These are phyloP conservation scores for Russula ochroleuca DNA, from an alignment of 768 basidiomycete species.

Conservation along the genomic window DNA sequence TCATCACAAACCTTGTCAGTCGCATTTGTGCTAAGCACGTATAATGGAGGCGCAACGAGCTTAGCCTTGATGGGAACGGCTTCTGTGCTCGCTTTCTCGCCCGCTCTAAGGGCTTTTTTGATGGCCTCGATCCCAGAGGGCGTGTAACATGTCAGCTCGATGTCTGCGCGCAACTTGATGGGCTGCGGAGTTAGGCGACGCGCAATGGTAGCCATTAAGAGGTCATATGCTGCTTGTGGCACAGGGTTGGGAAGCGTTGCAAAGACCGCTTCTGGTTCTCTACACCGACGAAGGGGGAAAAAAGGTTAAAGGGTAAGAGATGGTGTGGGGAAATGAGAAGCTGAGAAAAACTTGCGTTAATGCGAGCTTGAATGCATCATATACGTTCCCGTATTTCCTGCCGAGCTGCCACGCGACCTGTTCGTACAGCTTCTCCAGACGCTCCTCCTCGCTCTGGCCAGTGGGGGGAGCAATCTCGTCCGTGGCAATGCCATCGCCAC, in stretches of 20 bases:
- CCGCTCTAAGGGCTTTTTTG: slow-evolving; percentile 83
- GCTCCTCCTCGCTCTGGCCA: slow-evolving; percentile 64
- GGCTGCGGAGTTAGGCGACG: slow-evolving; percentile 96
- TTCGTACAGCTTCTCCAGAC: slow-evolving; percentile 84
- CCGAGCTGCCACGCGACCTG: slow-evolving; percentile 91
- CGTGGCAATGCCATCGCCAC: slow-evolving; percentile 39
- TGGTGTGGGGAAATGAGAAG: not conserved
- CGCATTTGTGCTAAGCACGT: slow-evolving; percentile 92
- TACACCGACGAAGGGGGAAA: slow-evolving; percentile 32
- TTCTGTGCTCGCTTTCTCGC: slow-evolving; percentile 83
- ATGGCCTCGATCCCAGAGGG: slow-evolving; percentile 97
- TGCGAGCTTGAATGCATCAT: slow-evolving; percentile 97
- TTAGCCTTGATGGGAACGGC: slow-evolving; percentile 96
- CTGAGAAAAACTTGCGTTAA: slow-evolving; percentile 59
- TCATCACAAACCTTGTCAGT: slow-evolving; percentile 76
- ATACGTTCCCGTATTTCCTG: slow-evolving; percentile 88
- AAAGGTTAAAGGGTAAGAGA: not conserved
- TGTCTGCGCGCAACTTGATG: slow-evolving; percentile 96
- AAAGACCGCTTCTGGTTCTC: slow-evolving; percentile 80
- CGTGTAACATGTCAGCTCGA: slow-evolving; percentile 94
- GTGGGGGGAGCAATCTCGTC: slow-evolving; percentile 40
- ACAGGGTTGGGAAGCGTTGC: slow-evolving; percentile 57
- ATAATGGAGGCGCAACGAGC: slow-evolving; percentile 92
- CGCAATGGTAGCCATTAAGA: slow-evolving; percentile 81
- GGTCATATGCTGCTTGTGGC: slow-evolving; percentile 50